phyloP scores from a whole-genome alignment of 1,284 basidiomycete species.

The Malassezia psittaci region DNA sequence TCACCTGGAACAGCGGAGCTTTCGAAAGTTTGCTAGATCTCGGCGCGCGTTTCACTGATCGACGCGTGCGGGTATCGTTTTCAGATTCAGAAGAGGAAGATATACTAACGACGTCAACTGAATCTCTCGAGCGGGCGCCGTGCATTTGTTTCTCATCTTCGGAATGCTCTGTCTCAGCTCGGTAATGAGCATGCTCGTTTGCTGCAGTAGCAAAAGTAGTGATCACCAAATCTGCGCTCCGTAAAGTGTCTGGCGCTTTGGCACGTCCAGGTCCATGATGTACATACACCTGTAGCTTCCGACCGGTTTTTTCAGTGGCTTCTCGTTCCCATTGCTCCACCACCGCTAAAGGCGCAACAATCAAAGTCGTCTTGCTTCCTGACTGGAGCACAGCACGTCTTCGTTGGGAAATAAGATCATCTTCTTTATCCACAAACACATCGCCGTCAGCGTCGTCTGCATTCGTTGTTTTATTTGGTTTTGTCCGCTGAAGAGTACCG shows the following conservation, averaged over 20 bases:
- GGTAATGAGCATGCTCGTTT: slow-evolving; percentile 26
- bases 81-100: background rate
- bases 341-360: slow-evolving; percentile 55
- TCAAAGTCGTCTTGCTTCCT: slow-evolving; percentile 27
- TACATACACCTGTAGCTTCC: slow-evolving; percentile 31
- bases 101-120: slow-evolving; percentile 47
- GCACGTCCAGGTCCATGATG: slow-evolving; percentile 37
- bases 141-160: background rate
- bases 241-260: slow-evolving; percentile 14
- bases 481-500: background rate
- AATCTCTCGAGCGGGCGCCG: slow-evolving; percentile 49
- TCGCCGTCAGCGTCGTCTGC: background rate
- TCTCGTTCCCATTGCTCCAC: slow-evolving; percentile 86
- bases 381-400: slow-evolving; percentile 6
- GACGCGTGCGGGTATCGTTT: background rate
- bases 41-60: too few relatives aligned
- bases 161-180: background rate
- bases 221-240: slow-evolving; percentile 33
- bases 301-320: slow-evolving; percentile 62
- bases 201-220: slow-evolving; percentile 40
- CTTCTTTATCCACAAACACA: background rate
- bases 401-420: slow-evolving; percentile 2
- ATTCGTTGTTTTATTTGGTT: background rate
- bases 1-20: slow-evolving; percentile 62
- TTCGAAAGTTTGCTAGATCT: background rate